Percentiles rank a stretch among this genome's conserved stretches.
Conservation (phyloP, 1,139 yeast species). For the Lodderomyces theae region DNA sequence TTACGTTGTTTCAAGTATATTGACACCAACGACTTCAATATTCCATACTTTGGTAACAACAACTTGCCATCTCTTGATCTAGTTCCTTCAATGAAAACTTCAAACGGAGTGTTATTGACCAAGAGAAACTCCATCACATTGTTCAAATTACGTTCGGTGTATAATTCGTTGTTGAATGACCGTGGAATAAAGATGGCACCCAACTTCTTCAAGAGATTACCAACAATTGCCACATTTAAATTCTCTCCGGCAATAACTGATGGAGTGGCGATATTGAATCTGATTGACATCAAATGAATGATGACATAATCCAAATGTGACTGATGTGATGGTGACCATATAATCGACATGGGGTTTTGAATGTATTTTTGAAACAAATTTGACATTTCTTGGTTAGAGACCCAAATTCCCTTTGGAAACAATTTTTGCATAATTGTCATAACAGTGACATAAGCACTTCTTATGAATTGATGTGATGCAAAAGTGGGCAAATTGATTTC, state of each 20-base stretch:
- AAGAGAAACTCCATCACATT: constrained; percentile 54
- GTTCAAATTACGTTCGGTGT: constrained; percentile 55
- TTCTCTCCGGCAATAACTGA: constrained; percentile 69
- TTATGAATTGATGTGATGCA: constrained; percentile 25
- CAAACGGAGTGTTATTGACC: constrained; percentile 51
- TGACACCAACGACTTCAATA: constrained; percentile 49
- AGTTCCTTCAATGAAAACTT: constrained; percentile 67
- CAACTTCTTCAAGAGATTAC: constrained; percentile 41
- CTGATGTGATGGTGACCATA: constrained; percentile 54
- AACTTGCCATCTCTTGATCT: constrained; percentile 66
- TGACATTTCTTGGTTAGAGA: constrained; percentile 32
- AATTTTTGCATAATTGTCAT: constrained; percentile 33
- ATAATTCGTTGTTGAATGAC: constrained; percentile 48
- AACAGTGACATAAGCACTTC: constrained; percentile 40
- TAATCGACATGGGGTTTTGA: constrained; percentile 43
- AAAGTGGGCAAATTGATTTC: constrained; percentile 37
- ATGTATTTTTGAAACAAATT: constrained; percentile 31
- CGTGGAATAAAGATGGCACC: constrained; percentile 51
- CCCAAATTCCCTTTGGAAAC: constrained; percentile 48
- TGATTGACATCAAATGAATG: constrained; percentile 53
- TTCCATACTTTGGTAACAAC: constrained; percentile 63
- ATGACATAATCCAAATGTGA: constrained; percentile 67
- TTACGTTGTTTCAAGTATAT: constrained; percentile 46
- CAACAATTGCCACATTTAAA: constrained; percentile 61
- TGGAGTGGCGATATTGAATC: constrained; percentile 58